Evolutionary conservation across 192 early-diverging fungal genomes (phyloP), one percentile per base, ranked within the genome.

Genomic region (Phlyctochytrium bullatum): DNA sequence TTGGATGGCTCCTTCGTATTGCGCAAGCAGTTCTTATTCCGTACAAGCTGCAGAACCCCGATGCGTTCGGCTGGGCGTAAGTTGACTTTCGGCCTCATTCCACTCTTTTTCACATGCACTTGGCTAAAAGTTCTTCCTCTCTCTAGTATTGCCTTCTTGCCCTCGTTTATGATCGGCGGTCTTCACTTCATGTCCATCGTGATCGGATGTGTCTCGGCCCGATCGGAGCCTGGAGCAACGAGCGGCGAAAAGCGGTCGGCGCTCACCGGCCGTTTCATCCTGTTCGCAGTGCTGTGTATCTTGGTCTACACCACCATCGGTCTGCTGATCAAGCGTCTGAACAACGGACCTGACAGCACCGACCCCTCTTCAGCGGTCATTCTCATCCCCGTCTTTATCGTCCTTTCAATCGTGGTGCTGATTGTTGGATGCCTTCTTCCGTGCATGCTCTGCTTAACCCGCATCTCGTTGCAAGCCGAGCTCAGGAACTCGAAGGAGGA

Each of bases 1-100:
- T 71, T n/a, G 83, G 85, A 61, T 90, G 83, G 82, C 54, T 64
- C 1, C 86, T 94, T 28, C 83, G 95, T 36, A 36, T 94, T 14
- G 52, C 77, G 52, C 80, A 89, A 65, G 82, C 80, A 12, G 74
- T 92, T 30, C 71, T 98, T 24, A 76, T 98, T 14, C 74, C 87
- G 28, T 67, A 86, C 33, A 80, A 80, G 64, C 27, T 76, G 23
- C 47, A 65, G 24, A 66, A 70, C 32, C 36, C 65, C 16, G 54
- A 68, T 32, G 34, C 40, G 4, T 62, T 67, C 3, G 61, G 69
- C 24, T 80, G 78, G 78, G 53, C 24, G 70, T 72, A 52, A 65
- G 63, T 59, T 66, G 25, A n/a, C 23, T 6, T 27, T 34, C 10
- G n/a, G 24, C 33, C 20, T 2, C 61, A 14, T 16, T 28, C 59